A percentile compares a stretch with the other conserved stretches of the same genome.
These are phyloP conservation scores for Penicillium sp. DNA, from an alignment of 2,329 filamentous ascomycete species.

Conservation along the genomic window DNA sequence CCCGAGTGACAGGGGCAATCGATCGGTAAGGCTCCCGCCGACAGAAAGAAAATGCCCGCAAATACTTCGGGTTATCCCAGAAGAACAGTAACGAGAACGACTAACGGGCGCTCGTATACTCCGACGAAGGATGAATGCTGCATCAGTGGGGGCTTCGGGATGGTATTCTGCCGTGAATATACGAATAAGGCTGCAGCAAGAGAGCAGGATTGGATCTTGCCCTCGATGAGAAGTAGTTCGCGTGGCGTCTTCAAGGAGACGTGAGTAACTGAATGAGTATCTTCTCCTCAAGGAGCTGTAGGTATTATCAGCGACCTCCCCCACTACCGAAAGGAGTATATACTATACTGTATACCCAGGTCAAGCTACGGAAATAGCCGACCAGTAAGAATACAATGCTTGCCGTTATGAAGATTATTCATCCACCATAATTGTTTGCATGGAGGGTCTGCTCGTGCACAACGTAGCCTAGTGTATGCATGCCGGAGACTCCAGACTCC, in stretches of 20 bases:
- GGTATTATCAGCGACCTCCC: not conserved
- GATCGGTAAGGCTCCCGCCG: not conserved
- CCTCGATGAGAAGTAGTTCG: too few relatives aligned
- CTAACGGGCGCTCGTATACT: not conserved
- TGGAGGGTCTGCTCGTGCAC: not conserved
- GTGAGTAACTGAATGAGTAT: too few relatives aligned
- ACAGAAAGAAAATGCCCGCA: not conserved
- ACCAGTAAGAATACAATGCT: not conserved
- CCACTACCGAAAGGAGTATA: not conserved
- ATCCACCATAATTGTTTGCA: not conserved
- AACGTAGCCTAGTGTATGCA: not conserved
- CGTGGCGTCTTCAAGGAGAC: too few relatives aligned
- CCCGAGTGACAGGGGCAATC: not conserved
- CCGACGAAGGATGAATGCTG: not conserved
- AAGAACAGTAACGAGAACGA: too few relatives aligned
- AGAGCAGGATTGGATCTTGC: not conserved
- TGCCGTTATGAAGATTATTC: not conserved
- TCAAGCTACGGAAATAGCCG: not conserved
- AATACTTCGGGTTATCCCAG: too few relatives aligned
- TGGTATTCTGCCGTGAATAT: not conserved
- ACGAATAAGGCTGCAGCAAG: not conserved
- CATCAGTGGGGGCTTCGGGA: not conserved
- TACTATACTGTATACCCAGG: too few relatives aligned
- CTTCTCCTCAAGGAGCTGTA: not conserved
- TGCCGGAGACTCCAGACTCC: constrained; percentile 1